These are phyloP conservation scores for Aristolochia contorta DNA, from an alignment of 164 flowering plant genomes.

Conservation along the genomic window DNA sequence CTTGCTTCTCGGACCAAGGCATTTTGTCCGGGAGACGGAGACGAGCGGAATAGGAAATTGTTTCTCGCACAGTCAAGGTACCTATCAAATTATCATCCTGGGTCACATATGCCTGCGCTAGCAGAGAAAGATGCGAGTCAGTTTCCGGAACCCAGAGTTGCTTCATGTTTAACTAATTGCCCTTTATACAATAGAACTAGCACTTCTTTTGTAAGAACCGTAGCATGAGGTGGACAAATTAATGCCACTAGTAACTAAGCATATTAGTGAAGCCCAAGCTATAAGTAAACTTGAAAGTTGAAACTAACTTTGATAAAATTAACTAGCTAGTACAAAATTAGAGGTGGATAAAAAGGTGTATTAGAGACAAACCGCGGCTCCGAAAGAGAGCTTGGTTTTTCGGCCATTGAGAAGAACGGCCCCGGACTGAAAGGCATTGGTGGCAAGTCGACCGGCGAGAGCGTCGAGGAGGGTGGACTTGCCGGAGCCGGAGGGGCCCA, in stretches of 20 bases:
- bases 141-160: too few species aligned
- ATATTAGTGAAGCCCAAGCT: too few species aligned
- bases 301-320: too few species aligned
- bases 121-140: too few species aligned
- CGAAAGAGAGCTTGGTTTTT: conserved; percentile 78
- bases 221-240: neutral
- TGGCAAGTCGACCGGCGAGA: conserved; percentile 72
- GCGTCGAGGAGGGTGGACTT: conserved; percentile 90
- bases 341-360: too few species aligned
- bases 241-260: too few species aligned
- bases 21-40: conserved; percentile 75
- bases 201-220: neutral
- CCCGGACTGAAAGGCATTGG: conserved; percentile 84
- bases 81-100: conserved; percentile 93
- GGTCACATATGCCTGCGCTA: conserved; percentile 77
- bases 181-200: too few species aligned
- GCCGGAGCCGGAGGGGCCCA: conserved; percentile 97
- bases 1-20: conserved; percentile 64
- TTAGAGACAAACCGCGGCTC: conserved; percentile 58
- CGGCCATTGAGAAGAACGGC: conserved; percentile 74
- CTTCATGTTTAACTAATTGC: too few species aligned
- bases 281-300: too few species aligned
- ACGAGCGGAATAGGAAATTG: conserved; percentile 72
- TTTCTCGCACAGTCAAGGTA: conserved; percentile 82
- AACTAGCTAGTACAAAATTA: neutral